Base-by-base conservation (phyloP, 1,284 basidiomycete genomes). In the Heterobasidion parviporum region DNA sequence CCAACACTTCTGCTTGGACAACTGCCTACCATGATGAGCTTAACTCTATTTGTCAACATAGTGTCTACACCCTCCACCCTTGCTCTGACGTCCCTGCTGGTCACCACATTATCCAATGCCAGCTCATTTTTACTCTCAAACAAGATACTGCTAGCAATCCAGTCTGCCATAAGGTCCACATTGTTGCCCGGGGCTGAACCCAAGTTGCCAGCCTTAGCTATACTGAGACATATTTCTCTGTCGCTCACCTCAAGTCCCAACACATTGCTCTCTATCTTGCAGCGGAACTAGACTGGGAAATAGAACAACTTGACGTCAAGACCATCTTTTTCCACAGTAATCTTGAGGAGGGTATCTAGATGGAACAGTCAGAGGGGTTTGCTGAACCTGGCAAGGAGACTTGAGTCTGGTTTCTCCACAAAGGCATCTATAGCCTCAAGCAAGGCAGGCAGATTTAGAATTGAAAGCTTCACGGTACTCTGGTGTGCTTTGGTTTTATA, bases 141-240 rank as follows among this genome's bases (percentile, higher is more conserved):
- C 51, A 18, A 2, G 20, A 52, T 12, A 9, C 51, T 2, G 12
- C 36, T n/a, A 35, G 51, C 1, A 16, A 41, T 6, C 14, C 26
- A n/a, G 20, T 43, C 10, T n/a, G 38, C 0, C 20, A 15, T 10
- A 52, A 52, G 51, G 51, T 32, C 8, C 15, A 33, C 0, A 8
- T 57, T 8, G 57, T 57, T 1, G 53, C 54, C 12, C 45, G 48
- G 32, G 54, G 57, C 8, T 57, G 33, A 12, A 52, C 47, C 5
- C 56, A 57, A 7, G 36, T 58, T n/a, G 35, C 14, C 2, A 70
- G 73, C 1, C 45, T 72, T 8, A 71, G 77, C 57, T 76, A 64
- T 56, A 61, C 65, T 9, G 60, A 71, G 8, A 54, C 53, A 3
- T 48, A n/a, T 5, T 54, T 46, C 0, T 46, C 53, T 3, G 50